Evolutionary conservation across 2,329 filamentous ascomycete species (phyloP).

Genomic region (Pseudogymnoascus sp.): DNA sequence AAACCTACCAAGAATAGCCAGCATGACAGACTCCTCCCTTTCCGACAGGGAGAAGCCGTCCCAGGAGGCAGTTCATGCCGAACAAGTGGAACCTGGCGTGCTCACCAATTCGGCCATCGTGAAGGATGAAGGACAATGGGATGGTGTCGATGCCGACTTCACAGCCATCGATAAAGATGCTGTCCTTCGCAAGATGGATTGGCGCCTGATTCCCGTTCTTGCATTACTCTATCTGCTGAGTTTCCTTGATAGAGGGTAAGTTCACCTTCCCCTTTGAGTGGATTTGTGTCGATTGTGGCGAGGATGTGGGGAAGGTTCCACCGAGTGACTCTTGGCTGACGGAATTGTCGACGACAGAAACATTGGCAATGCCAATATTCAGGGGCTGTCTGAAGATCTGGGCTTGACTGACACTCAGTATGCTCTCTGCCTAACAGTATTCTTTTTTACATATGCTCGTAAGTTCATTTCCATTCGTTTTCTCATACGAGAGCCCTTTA

Average conservation of each 20-base stretch:
- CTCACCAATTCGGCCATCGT: neutral
- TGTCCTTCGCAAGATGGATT: conserved; percentile 44
- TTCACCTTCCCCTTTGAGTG: neutral
- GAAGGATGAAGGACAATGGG: neutral
- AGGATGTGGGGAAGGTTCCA: neutral
- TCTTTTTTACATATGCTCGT: conserved; percentile 43
- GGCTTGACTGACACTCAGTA: conserved; percentile 12
- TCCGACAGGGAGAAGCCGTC: conserved; percentile 1
- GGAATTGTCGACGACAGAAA: conserved; percentile 49
- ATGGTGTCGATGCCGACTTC: neutral
- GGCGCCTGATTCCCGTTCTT: conserved; percentile 56
- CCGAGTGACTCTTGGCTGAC: neutral
- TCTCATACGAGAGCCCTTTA: neutral
- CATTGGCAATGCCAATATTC: conserved; percentile 42
- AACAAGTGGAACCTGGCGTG: neutral
- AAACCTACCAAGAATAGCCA: neutral
- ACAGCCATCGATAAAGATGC: neutral
- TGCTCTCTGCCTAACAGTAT: conserved; percentile 39
- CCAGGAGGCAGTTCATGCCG: neutral
- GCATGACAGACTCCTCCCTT: conserved; percentile 2
- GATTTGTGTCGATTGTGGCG: neutral
- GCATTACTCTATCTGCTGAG: conserved; percentile 68
- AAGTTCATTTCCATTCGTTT: neutral
- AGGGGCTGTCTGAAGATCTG: conserved; percentile 14
- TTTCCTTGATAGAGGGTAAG: conserved; percentile 55